phyloP scores from a whole-genome alignment of 2,329 filamentous ascomycete species.

The Venturia effusa region DNA sequence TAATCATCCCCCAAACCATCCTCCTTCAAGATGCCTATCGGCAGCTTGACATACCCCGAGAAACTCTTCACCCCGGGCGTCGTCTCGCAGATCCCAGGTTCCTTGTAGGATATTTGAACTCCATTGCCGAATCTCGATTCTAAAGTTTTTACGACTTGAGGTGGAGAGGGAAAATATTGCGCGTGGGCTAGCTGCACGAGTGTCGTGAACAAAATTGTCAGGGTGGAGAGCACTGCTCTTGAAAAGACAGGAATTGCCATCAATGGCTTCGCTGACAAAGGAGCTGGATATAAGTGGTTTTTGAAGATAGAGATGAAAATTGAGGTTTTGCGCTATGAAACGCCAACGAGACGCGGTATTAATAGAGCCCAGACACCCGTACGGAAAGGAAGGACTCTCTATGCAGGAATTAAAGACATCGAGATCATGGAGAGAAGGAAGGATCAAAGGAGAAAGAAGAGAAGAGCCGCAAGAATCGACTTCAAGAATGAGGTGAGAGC shows the following conservation, averaged over 20 bases:
- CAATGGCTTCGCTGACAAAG: not conserved
- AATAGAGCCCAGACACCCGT: not conserved
- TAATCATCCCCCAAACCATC: slow-evolving; percentile 33
- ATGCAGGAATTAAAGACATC: not conserved
- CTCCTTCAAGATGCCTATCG: slow-evolving; percentile 32
- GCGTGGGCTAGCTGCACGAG: not conserved
- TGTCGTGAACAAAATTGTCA: not conserved
- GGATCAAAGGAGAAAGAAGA: not conserved
- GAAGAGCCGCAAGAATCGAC: not conserved
- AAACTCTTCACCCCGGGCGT: slow-evolving; percentile 46
- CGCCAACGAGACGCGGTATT: not conserved
- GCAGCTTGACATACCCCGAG: slow-evolving; percentile 49
- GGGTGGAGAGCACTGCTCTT: not conserved
- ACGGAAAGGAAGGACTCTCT: not conserved
- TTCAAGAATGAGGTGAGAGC: not conserved
- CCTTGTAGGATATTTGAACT: slow-evolving; percentile 19
- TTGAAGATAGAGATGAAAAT: not conserved
- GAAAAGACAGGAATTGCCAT: not conserved
- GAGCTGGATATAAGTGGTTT: not conserved
- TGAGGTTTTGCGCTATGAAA: not conserved
- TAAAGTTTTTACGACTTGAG: slow-evolving; percentile 2
- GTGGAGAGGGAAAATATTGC: slow-evolving; percentile 9
- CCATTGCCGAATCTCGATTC: slow-evolving; percentile 12
- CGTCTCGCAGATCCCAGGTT: slow-evolving; percentile 41
- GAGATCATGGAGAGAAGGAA: not conserved